Evolutionary conservation across 257 asterid species (phyloP), one percentile per base, ranked within the genome.

Genomic region (Paraleonurus japonicus): DNA sequence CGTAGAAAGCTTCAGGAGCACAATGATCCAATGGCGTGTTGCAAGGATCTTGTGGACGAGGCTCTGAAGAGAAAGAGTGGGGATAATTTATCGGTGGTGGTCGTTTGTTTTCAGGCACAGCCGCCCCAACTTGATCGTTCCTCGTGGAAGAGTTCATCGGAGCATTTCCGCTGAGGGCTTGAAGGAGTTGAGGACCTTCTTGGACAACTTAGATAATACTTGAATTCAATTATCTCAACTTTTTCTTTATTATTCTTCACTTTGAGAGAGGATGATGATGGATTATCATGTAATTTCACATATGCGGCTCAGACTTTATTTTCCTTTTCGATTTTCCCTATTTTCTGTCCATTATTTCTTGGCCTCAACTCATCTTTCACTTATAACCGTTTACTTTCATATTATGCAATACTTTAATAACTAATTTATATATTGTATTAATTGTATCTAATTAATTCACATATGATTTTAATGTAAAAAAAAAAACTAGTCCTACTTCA

Each of bases 81-180:
- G 26, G 99, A 92, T 73, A 89, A 95, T 72, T 82, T 95, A 62
- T 72, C 96, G 0, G 99, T 87, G 41, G 95, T 95, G 1, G 92
- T 89, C 0, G 97, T 94, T 11, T 94, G 96, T 77, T 94, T 94
- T 60, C 96, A 84, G 74, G n/a, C 83, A 2, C 88, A 80, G 35
- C 88, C 96, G 15, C 99, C 96, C 88, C 0, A 89, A 81, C 72
- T 73, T 94, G 86, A 58, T 84, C 2, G 90, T 58, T 2, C 96
- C 96, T 0, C 94, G 97, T 12, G 88, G 90, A n/a, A 81, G 93
- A 65, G 96, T 94, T 7, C 93, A 91, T n/a, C 81, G 99, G 80
- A 94, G 98, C 85, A 74, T 95, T 23, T 89, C 97, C 15, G 96
- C 99, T 0, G 99, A 94, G 82, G 98, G 98, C 62, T 80, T 94